phyloP scores from a whole-genome alignment of 331 rosid genomes.

The Malus hybrid region DNA sequence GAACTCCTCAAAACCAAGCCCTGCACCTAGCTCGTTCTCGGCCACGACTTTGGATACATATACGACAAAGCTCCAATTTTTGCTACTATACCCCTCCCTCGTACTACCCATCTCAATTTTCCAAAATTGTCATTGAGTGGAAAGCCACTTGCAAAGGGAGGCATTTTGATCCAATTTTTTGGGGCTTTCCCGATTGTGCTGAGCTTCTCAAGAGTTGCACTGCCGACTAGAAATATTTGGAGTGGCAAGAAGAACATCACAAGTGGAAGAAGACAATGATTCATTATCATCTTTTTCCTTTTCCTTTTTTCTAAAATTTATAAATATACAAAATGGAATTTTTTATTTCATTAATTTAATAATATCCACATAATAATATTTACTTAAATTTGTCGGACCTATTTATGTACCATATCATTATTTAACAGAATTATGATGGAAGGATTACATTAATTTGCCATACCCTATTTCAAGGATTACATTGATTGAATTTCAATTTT shows the following conservation, averaged over 20 bases:
- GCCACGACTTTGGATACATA: constrained; percentile 62
- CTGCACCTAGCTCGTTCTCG: constrained; percentile 48
- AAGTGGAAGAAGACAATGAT: not conserved
- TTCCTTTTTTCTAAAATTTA: too few relatives aligned
- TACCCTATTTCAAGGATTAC: too few relatives aligned
- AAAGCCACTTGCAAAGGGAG: constrained; percentile 59
- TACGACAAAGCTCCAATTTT: constrained; percentile 57
- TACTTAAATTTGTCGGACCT: too few relatives aligned
- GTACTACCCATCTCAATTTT: constrained; percentile 41
- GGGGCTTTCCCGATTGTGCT: constrained; percentile 72
- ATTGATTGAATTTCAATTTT: too few relatives aligned
- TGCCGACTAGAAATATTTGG: constrained; percentile 62
- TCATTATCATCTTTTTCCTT: too few relatives aligned
- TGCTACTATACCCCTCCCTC: constrained; percentile 59
- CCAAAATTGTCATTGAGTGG: constrained; percentile 72
- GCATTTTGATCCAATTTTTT: constrained; percentile 83
- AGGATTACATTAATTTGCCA: too few relatives aligned
- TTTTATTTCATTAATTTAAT: too few relatives aligned
- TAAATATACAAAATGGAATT: too few relatives aligned
- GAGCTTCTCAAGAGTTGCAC: constrained; percentile 84
- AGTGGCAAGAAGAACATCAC: constrained; percentile 67
- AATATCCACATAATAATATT: too few relatives aligned
- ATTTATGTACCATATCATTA: too few relatives aligned
- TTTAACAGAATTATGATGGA: too few relatives aligned
- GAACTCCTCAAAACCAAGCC: constrained; percentile 43